These are phyloP conservation scores for Thuja plicata DNA, from an alignment of 83 land plant genomes.

Conservation along the genomic window DNA sequence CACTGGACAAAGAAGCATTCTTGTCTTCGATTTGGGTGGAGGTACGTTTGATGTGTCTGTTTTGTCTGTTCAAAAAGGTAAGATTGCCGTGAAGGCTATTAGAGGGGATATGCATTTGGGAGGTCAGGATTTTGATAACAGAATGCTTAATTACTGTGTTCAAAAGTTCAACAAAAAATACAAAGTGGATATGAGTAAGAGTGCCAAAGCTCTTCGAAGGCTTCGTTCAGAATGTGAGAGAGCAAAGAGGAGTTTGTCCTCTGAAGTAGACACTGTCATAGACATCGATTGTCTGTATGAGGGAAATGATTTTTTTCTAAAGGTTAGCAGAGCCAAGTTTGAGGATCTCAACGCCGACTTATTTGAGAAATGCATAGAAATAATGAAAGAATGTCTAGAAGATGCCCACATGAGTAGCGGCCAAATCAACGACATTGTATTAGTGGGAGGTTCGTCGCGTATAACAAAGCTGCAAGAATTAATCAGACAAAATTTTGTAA, in stretches of 20 bases:
- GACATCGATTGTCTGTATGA: slow-evolving; percentile 63
- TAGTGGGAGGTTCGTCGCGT: background rate
- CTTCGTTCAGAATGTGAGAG: slow-evolving; percentile 66
- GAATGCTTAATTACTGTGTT: background rate
- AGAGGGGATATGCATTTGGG: slow-evolving; percentile 25
- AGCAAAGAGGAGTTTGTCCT: slow-evolving; percentile 68
- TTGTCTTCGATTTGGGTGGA: slow-evolving; percentile 57
- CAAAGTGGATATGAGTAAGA: background rate
- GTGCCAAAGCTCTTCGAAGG: slow-evolving; percentile 16
- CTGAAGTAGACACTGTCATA: slow-evolving; percentile 63
- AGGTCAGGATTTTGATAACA: slow-evolving; percentile 8
- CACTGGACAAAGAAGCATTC: slow-evolving; percentile 43
- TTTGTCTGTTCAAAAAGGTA: slow-evolving; percentile 52
- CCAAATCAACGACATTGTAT: background rate
- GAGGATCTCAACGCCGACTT: slow-evolving; percentile 25
- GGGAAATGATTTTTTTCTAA: slow-evolving; percentile 64
- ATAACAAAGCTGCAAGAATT: background rate
- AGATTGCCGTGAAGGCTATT: background rate
- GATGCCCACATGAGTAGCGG: background rate
- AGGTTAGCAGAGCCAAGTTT: slow-evolving; percentile 60
- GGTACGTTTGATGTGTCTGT: slow-evolving; percentile 62
- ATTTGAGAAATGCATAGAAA: background rate
- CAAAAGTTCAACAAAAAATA: background rate
- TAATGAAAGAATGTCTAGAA: background rate
- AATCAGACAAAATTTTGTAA: background rate